These are phyloP conservation scores for Jamesozyma jinghongensis DNA, from an alignment of 805 yeast genomes.

Conservation along the genomic window DNA sequence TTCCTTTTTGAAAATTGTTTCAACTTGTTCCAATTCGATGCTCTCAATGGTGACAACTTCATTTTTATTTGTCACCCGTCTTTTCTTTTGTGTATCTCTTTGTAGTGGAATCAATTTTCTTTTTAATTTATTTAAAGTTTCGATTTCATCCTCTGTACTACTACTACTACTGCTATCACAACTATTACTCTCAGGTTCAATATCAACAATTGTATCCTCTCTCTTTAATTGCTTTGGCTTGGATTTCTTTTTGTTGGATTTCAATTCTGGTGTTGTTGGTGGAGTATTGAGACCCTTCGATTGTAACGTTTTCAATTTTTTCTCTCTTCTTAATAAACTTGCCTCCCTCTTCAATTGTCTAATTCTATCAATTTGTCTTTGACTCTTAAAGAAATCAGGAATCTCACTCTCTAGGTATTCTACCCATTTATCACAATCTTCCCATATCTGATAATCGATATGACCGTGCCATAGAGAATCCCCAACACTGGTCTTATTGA, in stretches of 20 bases:
- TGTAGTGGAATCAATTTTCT: constrained; percentile 7
- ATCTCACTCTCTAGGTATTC: constrained; percentile 40
- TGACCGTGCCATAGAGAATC: constrained; percentile 56
- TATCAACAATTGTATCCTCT: too few species aligned
- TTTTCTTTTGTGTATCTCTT: too few species aligned
- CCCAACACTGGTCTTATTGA: constrained; percentile 61
- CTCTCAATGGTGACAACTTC: too few species aligned
- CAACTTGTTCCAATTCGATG: too few species aligned
- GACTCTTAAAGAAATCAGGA: constrained; percentile 56
- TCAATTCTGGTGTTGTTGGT: constrained; percentile 26
- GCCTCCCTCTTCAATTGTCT: constrained; percentile 26
- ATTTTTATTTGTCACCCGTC: too few species aligned
- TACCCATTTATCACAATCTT: constrained; percentile 82
- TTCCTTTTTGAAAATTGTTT: too few species aligned
- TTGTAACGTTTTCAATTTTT: constrained; percentile 4
- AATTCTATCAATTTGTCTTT: constrained; percentile 30
- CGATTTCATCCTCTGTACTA: neutral
- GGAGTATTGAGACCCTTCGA: constrained; percentile 18
- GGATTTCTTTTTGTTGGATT: neutral
- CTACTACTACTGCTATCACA: neutral
- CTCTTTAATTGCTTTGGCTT: neutral
- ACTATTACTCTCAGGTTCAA: neutral
- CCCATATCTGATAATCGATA: constrained; percentile 69
- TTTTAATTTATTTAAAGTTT: constrained; percentile 9
- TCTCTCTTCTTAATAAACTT: constrained; percentile 21